phyloP scores from a whole-genome alignment of 768 basidiomycete species.

The Lentinula aciculospora region DNA sequence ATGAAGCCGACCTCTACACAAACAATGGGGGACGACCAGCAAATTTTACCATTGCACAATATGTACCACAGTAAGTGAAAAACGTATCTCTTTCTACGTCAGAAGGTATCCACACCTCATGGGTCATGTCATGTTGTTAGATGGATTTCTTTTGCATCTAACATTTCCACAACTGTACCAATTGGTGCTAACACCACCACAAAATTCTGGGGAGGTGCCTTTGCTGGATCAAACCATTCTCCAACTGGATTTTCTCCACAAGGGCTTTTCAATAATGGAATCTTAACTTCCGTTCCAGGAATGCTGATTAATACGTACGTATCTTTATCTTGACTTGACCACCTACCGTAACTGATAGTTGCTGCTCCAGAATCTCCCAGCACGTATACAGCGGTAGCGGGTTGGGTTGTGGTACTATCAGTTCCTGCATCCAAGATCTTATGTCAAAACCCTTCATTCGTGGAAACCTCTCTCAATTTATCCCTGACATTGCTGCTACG shows the following conservation, averaged over 20 bases:
- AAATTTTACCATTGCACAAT: slow-evolving; percentile 35
- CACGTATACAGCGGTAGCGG: slow-evolving; percentile 30
- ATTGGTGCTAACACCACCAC: slow-evolving; percentile 32
- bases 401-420: slow-evolving; percentile 55
- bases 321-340: neutral
- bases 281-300: slow-evolving; percentile 43
- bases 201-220: slow-evolving; percentile 43
- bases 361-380: slow-evolving; percentile 42
- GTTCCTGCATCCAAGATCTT: slow-evolving; percentile 52
- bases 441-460: slow-evolving; percentile 59
- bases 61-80: slow-evolving; percentile 42
- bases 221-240: slow-evolving; percentile 39
- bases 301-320: slow-evolving; percentile 47
- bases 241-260: slow-evolving; percentile 54
- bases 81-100: neutral
- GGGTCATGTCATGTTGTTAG: slow-evolving; percentile 20
- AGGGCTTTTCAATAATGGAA: slow-evolving; percentile 45
- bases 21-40: slow-evolving; percentile 36
- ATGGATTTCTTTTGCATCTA: slow-evolving; percentile 48
- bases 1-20: slow-evolving; percentile 53
- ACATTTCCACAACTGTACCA: slow-evolving; percentile 34
- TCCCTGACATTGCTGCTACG: slow-evolving; percentile 49
- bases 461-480: slow-evolving; percentile 47
- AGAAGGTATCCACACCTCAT: neutral
- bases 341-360: neutral